Percentiles rank a stretch among this genome's conserved stretches.
phyloP scores from a whole-genome alignment of 345 rosid species.

The Moringa oleifera region DNA sequence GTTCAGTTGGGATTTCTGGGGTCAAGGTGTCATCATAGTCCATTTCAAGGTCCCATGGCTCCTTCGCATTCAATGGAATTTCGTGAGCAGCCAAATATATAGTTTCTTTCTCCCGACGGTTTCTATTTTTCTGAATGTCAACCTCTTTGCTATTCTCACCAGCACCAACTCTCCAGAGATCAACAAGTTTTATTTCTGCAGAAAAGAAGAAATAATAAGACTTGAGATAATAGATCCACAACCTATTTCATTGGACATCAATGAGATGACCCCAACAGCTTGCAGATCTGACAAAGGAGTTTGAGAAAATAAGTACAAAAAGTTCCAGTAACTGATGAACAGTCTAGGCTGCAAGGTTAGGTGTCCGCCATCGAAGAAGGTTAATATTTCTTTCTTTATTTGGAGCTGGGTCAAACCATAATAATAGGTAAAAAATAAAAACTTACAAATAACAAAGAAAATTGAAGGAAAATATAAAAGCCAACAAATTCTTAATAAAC shows the following conservation, averaged over 20 bases:
- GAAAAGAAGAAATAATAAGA: constrained; percentile 31
- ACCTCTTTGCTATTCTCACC: constrained; percentile 95
- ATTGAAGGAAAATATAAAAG: neutral
- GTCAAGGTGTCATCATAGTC: constrained; percentile 90
- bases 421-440: too few relatives aligned
- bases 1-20: constrained; percentile 74
- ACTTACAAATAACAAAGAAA: neutral
- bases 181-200: constrained; percentile 64
- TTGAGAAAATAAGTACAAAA: neutral
- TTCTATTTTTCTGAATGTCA: constrained; percentile 76
- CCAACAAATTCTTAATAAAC: neutral
- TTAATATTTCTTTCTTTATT: too few relatives aligned
- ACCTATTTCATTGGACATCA: constrained; percentile 1
- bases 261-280: constrained; percentile 4
- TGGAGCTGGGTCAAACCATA: too few relatives aligned
- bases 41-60: constrained; percentile 96
- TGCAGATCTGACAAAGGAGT: neutral
- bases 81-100: constrained; percentile 41
- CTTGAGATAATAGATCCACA: neutral
- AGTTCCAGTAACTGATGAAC: too few relatives aligned
- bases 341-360: too few relatives aligned
- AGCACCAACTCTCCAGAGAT: constrained; percentile 64
- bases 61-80: constrained; percentile 84
- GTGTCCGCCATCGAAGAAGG: too few relatives aligned
- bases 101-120: constrained; percentile 78